Conservation (phyloP, 108 stramenopile genomes). For the Fragilariopsis cylindrus region DNA sequence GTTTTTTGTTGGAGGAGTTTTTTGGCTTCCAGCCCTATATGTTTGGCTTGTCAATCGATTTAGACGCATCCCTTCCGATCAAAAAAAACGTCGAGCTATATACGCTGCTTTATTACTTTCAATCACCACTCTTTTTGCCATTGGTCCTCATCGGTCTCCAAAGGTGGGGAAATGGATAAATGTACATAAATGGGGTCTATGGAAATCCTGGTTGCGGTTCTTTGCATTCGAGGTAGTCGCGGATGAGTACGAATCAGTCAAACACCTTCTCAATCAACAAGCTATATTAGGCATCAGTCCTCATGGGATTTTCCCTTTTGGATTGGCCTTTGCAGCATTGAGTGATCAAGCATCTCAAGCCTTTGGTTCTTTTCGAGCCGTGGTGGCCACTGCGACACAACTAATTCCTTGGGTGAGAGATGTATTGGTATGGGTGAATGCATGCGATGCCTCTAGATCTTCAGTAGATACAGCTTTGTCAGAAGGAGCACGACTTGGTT, state of each 20-base stretch:
- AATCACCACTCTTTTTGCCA: conserved; percentile 23
- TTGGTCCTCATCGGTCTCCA: conserved; percentile 70
- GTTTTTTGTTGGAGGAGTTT: conserved; percentile 45
- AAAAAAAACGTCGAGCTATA: conserved; percentile 28
- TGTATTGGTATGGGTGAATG: conserved; percentile 62
- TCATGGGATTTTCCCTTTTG: conserved; percentile 94
- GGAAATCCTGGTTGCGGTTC: conserved; percentile 80
- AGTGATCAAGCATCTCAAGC: conserved; percentile 44
- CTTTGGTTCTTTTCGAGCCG: conserved; percentile 76
- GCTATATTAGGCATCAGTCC: conserved; percentile 87
- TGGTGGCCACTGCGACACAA: conserved; percentile 80
- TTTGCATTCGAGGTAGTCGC: conserved; percentile 71
- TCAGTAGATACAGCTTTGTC: conserved; percentile 56
- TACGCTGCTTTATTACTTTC: conserved; percentile 37
- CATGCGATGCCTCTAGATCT: conserved; percentile 69
- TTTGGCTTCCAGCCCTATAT: conserved; percentile 50
- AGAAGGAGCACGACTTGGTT: conserved; percentile 27
- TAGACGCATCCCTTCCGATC: conserved; percentile 18
- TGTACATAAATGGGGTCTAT: conserved; percentile 71
- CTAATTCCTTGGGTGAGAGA: conserved; percentile 77
- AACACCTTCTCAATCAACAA: conserved; percentile 42
- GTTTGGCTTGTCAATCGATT: conserved; percentile 28
- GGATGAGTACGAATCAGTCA: conserved; percentile 37
- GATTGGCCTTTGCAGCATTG: conserved; percentile 73
- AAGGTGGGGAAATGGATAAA: conserved; percentile 49